A percentile compares a stretch with the other conserved stretches of the same genome.
Conservation (phyloP, 257 asterid species). For the Salvia hispanica region DNA sequence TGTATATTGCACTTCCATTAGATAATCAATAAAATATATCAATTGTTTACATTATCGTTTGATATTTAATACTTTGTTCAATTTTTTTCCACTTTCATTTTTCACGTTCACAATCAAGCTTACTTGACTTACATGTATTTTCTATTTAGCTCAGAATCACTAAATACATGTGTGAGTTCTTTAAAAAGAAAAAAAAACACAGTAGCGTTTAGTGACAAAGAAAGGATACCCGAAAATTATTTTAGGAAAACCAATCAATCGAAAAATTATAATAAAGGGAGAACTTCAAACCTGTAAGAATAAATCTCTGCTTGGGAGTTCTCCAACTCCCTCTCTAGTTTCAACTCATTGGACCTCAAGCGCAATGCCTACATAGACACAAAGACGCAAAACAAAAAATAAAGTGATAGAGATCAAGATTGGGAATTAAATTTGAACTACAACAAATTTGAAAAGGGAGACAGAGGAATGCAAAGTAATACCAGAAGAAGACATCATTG, state of each 20-base stretch:
- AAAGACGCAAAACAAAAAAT: constrained; percentile 16
- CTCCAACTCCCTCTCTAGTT: constrained; percentile 86
- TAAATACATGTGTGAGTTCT: background rate
- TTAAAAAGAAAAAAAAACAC: background rate
- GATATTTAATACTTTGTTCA: too few relatives aligned
- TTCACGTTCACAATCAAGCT: too few relatives aligned
- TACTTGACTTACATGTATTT: too few relatives aligned
- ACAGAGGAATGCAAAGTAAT: constrained; percentile 16
- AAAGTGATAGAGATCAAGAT: constrained; percentile 17
- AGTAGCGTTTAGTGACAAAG: background rate
- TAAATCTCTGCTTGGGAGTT: constrained; percentile 67
- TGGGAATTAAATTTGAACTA: constrained; percentile 10
- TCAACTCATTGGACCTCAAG: constrained; percentile 93
- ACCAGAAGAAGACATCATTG: background rate
- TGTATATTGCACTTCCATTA: too few relatives aligned
- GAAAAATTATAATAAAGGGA: constrained; percentile 9
- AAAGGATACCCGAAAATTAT: background rate
- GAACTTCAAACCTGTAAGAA: constrained; percentile 59
- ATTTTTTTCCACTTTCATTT: too few relatives aligned
- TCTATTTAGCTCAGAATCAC: too few relatives aligned
- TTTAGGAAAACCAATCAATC: constrained; percentile 24
- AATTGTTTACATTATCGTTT: too few relatives aligned
- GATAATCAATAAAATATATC: too few relatives aligned
- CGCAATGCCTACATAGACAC: constrained; percentile 67
- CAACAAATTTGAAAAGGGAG: constrained; percentile 13